phyloP scores from a whole-genome alignment of 768 basidiomycete species.

The Lyophyllum semitale region DNA sequence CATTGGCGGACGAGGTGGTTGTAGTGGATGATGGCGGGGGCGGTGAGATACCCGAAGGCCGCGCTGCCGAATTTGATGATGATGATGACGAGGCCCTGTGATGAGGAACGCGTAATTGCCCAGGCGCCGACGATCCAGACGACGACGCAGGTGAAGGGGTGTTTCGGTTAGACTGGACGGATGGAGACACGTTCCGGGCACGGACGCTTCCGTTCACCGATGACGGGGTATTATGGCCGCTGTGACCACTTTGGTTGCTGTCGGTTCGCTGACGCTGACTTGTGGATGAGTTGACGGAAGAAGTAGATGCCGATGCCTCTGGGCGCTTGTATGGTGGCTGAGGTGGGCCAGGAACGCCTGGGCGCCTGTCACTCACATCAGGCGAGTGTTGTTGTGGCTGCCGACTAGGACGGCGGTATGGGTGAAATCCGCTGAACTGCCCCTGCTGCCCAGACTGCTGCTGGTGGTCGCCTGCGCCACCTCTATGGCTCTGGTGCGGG shows the following conservation, averaged over 20 bases:
- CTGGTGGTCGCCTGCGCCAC: constrained; percentile 39
- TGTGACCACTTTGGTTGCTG: constrained; percentile 66
- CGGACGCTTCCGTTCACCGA: constrained; percentile 36
- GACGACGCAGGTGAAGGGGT: constrained; percentile 30
- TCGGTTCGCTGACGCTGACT: constrained; percentile 68
- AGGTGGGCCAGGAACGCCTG: constrained; percentile 41
- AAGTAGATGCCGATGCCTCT: constrained; percentile 78
- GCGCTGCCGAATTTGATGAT: constrained; percentile 47
- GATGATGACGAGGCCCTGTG: constrained; percentile 42
- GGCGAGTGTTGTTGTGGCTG: constrained; percentile 40
- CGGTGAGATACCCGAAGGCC: constrained; percentile 33
- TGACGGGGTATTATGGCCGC: constrained; percentile 38
- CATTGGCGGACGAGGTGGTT: constrained; percentile 31
- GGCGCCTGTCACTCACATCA: constrained; percentile 51
- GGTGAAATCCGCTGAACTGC: constrained; percentile 69
- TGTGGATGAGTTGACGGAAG: constrained; percentile 71
- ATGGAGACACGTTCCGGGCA: constrained; percentile 35
- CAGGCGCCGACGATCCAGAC: constrained; percentile 26
- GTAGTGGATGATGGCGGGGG: constrained; percentile 34
- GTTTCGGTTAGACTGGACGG: constrained; percentile 28
- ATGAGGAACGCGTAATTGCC: constrained; percentile 32
- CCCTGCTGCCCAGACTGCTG: constrained; percentile 37
- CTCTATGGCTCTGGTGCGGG: constrained; percentile 52
- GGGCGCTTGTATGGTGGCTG: constrained; percentile 80
- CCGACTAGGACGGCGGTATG: constrained; percentile 73